phyloP scores from a whole-genome alignment of 2,329 filamentous ascomycete species.

The Botrytis fabae region DNA sequence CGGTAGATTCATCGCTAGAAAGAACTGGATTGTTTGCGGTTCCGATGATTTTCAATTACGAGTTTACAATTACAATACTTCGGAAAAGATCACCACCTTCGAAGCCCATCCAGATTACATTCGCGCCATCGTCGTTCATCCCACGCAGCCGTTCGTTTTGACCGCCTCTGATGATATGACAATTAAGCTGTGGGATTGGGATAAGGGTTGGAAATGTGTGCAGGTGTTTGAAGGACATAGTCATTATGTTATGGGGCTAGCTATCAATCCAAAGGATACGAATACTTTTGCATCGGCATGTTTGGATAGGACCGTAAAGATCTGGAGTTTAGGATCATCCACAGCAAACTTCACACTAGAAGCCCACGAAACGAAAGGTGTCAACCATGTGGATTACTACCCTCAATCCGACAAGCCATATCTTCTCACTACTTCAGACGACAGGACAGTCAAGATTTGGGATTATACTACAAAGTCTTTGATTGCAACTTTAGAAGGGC shows the following conservation, averaged over 20 bases:
- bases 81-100: slow-evolving; percentile 95
- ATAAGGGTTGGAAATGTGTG: slow-evolving; percentile 93
- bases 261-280: slow-evolving; percentile 97
- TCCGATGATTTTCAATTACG: slow-evolving; percentile 86
- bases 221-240: slow-evolving; percentile 95
- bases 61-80: slow-evolving; percentile 99
- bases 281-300: slow-evolving; percentile 93
- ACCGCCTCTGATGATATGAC: slow-evolving; percentile 99
- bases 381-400: slow-evolving; percentile 95
- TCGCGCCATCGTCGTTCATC: slow-evolving; percentile 92
- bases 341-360: slow-evolving; percentile 96
- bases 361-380: slow-evolving; percentile 94
- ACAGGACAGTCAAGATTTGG: slow-evolving; percentile 97
- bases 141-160: slow-evolving; percentile 90
- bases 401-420: slow-evolving; percentile 77
- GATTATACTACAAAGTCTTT: slow-evolving; percentile 98
- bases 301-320: slow-evolving; percentile 94
- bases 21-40: slow-evolving; percentile 98
- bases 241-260: slow-evolving; percentile 95
- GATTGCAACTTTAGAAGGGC: slow-evolving; percentile 93
- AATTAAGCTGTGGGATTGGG: slow-evolving; percentile 99
- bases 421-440: slow-evolving; percentile 93
- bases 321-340: slow-evolving; percentile 93
- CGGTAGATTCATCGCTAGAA: slow-evolving; percentile 92
- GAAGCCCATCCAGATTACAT: slow-evolving; percentile 99